phyloP scores from a whole-genome alignment of 2,329 filamentous ascomycete genomes.

The Nemania diffusa region DNA sequence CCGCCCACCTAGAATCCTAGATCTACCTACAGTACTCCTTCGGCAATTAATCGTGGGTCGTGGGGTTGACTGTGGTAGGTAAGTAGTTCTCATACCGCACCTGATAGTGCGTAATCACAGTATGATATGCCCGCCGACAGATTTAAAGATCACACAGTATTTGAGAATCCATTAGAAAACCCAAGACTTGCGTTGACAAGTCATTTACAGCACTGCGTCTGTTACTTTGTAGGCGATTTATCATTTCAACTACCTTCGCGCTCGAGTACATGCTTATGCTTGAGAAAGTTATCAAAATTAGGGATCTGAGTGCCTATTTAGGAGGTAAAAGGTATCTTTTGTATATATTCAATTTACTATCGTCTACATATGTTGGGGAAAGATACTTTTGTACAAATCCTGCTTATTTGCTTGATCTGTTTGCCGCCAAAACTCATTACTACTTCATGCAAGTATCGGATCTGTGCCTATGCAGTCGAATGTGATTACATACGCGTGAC shows the following conservation, averaged over 20 bases:
- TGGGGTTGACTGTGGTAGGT: not conserved
- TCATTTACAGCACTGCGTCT: not conserved
- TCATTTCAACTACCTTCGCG: not conserved
- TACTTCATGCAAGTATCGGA: no score
- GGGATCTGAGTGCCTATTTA: no score
- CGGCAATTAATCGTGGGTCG: not conserved
- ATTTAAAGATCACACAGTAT: not conserved
- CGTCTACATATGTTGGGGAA: no score
- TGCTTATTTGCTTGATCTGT: no score
- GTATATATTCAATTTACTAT: no score
- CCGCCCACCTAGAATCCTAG: not conserved
- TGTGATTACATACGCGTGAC: no score
- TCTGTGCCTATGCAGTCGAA: no score
- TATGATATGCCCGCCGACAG: not conserved
- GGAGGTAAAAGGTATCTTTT: no score
- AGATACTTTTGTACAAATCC: no score
- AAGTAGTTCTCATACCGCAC: not conserved
- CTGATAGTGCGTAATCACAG: not conserved
- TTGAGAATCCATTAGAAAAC: not conserved
- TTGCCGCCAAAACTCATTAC: no score
- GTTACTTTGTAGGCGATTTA: not conserved
- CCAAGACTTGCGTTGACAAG: not conserved
- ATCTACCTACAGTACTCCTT: not conserved
- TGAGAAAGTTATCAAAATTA: not conserved
- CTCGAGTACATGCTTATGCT: not conserved